Evolutionary conservation across 2,329 filamentous ascomycete genomes (phyloP).

Genomic region (Berkeleyomyces rouxiae): DNA sequence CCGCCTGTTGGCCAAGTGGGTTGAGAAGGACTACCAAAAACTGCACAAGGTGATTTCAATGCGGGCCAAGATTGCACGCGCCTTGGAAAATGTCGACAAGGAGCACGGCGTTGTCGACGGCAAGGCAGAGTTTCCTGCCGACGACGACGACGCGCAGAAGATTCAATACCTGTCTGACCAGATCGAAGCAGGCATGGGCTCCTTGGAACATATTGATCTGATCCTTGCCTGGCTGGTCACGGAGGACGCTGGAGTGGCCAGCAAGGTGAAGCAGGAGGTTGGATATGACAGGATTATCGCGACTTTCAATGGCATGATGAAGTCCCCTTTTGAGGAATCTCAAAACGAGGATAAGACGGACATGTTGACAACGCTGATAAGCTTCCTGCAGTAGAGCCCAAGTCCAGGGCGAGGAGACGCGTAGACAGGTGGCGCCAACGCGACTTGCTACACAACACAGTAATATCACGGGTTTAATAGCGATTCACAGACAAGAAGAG

Average conservation of each 20-base stretch:
- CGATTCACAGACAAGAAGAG: not conserved
- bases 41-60: constrained; percentile 54
- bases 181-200: constrained; percentile 72
- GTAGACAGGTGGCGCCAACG: too few species aligned
- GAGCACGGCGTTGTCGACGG: constrained; percentile 18
- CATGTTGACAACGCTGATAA: constrained; percentile 36
- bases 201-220: constrained; percentile 67
- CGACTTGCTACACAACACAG: not conserved
- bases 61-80: constrained; percentile 50
- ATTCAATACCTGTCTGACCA: constrained; percentile 57
- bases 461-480: not conserved
- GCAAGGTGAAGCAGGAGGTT: constrained; percentile 45
- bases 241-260: constrained; percentile 63
- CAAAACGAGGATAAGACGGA: constrained; percentile 36
- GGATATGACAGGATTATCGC: constrained; percentile 43
- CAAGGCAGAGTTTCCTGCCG: constrained; percentile 9
- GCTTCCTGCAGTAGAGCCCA: constrained; percentile 26
- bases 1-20: constrained; percentile 77
- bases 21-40: constrained; percentile 89
- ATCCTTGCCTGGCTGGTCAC: constrained; percentile 81
- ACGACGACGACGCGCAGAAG: constrained; percentile 38
- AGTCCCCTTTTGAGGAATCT: constrained; percentile 33
- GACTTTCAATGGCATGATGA: constrained; percentile 48
- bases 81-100: constrained; percentile 43
- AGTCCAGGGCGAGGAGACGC: not conserved